phyloP scores from a whole-genome alignment of 768 basidiomycete genomes.

The Clathrus columnatus region DNA sequence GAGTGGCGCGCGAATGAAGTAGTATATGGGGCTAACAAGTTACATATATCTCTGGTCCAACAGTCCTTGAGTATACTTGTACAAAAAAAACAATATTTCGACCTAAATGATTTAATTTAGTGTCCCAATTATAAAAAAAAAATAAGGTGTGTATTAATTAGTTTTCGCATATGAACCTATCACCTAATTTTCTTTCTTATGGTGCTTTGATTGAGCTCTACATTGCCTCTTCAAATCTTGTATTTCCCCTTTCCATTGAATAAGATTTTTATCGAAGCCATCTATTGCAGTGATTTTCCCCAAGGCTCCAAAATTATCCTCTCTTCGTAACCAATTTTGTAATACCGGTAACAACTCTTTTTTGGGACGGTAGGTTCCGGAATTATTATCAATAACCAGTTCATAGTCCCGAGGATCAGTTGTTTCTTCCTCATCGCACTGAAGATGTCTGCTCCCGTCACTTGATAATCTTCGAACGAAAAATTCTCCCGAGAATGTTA shows the following conservation, averaged over 20 bases:
- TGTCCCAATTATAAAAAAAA: too few relatives aligned
- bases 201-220: constrained; percentile 4
- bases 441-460: not conserved
- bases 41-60: too few relatives aligned
- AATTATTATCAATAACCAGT: constrained; percentile 40
- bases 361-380: constrained; percentile 37
- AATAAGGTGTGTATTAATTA: too few relatives aligned
- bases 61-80: too few relatives aligned
- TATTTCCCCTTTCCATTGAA: constrained; percentile 27
- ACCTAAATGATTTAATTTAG: too few relatives aligned
- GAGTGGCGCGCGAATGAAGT: not conserved
- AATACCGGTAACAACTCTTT: constrained; percentile 30
- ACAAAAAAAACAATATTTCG: too few relatives aligned
- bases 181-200: not conserved
- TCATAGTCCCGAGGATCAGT: constrained; percentile 31
- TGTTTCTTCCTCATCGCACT: constrained; percentile 11
- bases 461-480: constrained; percentile 20
- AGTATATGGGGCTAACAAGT: not conserved
- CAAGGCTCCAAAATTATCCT: constrained; percentile 28
- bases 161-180: too few relatives aligned
- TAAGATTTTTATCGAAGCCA: constrained; percentile 30
- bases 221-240: constrained; percentile 22
- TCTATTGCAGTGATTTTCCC: constrained; percentile 29
- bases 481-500: constrained; percentile 37
- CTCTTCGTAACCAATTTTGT: constrained; percentile 26